A percentile compares a stretch with the other conserved stretches of the same genome.
Conservation (phyloP, 2,329 filamentous ascomycete species). For the Diaporthe vaccinii region DNA sequence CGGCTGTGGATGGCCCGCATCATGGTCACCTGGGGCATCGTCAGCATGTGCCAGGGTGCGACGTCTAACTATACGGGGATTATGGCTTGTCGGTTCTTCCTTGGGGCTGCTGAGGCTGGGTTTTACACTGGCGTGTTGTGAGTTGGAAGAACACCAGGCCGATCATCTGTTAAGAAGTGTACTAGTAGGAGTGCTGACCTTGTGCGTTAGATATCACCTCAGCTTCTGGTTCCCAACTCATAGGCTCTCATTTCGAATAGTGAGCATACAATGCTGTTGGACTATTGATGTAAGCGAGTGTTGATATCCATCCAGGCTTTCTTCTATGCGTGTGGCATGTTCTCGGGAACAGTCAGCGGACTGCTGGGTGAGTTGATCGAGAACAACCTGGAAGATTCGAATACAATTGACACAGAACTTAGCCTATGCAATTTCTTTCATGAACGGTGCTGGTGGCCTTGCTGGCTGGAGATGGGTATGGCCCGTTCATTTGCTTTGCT, state of each 20-base stretch:
- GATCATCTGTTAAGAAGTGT: neutral
- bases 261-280: constrained; percentile 11
- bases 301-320: constrained; percentile 44
- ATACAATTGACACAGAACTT: neutral
- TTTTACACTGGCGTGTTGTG: constrained; percentile 49
- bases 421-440: constrained; percentile 48
- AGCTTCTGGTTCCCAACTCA: constrained; percentile 52
- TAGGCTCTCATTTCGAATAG: constrained; percentile 49
- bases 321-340: constrained; percentile 51
- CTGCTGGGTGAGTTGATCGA: constrained; percentile 41
- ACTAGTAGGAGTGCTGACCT: neutral
- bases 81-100: constrained; percentile 46
- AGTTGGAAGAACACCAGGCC: neutral
- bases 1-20: constrained; percentile 47
- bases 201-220: constrained; percentile 44
- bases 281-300: too few species aligned
- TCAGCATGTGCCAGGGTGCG: constrained; percentile 46
- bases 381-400: too few species aligned
- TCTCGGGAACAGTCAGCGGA: constrained; percentile 51
- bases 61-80: constrained; percentile 46
- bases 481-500: neutral
- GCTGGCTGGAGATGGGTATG: constrained; percentile 48
- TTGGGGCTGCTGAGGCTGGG: constrained; percentile 48
- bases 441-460: constrained; percentile 45
- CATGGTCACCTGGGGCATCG: constrained; percentile 47